Percentiles rank a stretch among this genome's conserved stretches.
These are phyloP conservation scores for Fusarium succisae DNA, from an alignment of 2,329 filamentous ascomycete species.

Conservation along the genomic window DNA sequence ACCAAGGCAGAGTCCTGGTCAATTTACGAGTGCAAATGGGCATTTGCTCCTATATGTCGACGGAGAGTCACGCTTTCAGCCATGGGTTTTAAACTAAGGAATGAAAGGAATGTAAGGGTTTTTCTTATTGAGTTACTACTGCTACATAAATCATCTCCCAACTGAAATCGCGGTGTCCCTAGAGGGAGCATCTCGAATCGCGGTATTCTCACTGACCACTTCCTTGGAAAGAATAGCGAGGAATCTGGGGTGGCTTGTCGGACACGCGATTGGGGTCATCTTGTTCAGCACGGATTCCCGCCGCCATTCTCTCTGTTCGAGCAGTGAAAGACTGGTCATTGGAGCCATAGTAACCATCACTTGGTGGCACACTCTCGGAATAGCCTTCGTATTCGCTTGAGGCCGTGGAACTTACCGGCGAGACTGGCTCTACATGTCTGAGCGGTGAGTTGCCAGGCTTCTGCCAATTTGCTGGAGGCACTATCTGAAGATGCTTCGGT, in stretches of 20 bases:
- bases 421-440: neutral
- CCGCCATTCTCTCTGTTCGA: neutral
- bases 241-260: neutral
- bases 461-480: neutral
- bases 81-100: neutral
- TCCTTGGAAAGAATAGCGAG: neutral
- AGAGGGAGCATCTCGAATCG: neutral
- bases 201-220: neutral
- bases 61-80: too few species aligned
- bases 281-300: neutral
- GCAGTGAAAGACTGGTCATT: neutral
- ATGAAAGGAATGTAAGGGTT: neutral
- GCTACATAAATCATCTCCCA: neutral
- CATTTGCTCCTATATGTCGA: neutral
- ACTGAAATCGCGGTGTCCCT: neutral
- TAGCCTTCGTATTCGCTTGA: neutral
- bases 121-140: neutral
- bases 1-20: slow-evolving; percentile 13
- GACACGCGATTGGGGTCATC: neutral
- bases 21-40: neutral
- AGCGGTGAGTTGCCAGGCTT: neutral
- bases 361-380: neutral
- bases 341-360: neutral
- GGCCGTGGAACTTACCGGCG: neutral
- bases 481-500: neutral